Conservation (phyloP, 2,329 filamentous ascomycete genomes). For the Ophioceras dolichostomum region DNA sequence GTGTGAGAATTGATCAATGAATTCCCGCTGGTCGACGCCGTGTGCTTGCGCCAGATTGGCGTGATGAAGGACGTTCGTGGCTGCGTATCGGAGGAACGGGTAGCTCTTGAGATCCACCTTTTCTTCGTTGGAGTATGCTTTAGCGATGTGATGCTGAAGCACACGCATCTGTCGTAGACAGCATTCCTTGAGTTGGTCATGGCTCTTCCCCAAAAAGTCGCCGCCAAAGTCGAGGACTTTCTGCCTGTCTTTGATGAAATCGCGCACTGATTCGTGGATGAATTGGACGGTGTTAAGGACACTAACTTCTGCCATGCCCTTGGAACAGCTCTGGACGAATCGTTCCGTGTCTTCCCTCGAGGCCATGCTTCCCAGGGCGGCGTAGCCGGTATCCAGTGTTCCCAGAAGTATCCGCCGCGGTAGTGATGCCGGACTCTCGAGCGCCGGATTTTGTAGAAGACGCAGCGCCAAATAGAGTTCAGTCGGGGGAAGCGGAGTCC, state of each 20-base stretch:
- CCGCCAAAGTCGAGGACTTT: conserved; percentile 23
- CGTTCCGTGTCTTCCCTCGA: conserved; percentile 13
- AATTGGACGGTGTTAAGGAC: conserved; percentile 32
- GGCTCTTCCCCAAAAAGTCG: conserved; percentile 18
- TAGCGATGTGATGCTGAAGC: too few species aligned
- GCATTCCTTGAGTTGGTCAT: conserved; percentile 27
- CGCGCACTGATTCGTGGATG: conserved; percentile 38
- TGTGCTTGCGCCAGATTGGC: conserved; percentile 20
- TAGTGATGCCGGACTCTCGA: too few species aligned
- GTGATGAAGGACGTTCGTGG: conserved; percentile 25
- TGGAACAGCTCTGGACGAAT: conserved; percentile 29
- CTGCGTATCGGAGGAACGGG: conserved; percentile 34
- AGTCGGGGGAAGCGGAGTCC: conserved; percentile 22
- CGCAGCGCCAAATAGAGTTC: conserved; percentile 29
- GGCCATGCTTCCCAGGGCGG: too few species aligned
- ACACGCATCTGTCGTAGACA: conserved; percentile 27
- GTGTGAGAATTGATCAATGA: too few species aligned
- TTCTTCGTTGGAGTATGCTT: neutral
- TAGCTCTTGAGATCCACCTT: conserved; percentile 8
- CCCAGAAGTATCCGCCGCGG: too few species aligned
- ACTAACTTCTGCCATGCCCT: conserved; percentile 34
- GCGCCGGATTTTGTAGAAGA: neutral
- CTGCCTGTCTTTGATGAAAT: conserved; percentile 14
- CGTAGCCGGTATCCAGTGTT: too few species aligned
- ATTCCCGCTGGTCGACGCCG: neutral